Base-by-base conservation (phyloP, 1,139 yeast species). In the Candida albicans region DNA sequence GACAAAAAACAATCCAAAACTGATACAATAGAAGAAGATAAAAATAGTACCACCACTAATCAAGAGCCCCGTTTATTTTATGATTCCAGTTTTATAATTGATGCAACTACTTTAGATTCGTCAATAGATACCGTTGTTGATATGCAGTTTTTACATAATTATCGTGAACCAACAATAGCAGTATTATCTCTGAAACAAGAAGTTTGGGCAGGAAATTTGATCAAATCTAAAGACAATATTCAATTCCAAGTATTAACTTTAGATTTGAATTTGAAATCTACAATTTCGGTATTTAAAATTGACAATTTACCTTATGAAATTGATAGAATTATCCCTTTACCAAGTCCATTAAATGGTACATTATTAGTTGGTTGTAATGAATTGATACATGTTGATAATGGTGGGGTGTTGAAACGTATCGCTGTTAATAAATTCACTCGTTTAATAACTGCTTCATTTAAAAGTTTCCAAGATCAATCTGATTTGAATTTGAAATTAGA, bases 121-220 rank as follows among this genome's bases (percentile, higher is more conserved):
- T 71, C 77, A 6, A 72, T 89, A 43, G 79, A 84, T 8, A 68
- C 65, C 47, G 75, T 90, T 18, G 67, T 84, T 4, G 95, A 85
- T 57, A 69, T 84, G 55, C 81, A 80, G 42, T 89, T 85, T 57
- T 67, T 90, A 40, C 64, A 81, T 55, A 85, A 84, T 44, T 90
- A 87, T 58, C 68, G 84, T 46, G 91, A 84, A 49, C 95, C 96
- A 0, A 88, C 96, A 0, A 57, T 90, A 31, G 96, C 89, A 0
- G 70, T 90, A 9, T 59, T 88, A 35, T 84, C 82, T 47, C 82
- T 82, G 50, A 80, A 82, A 30, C 66, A 72, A 7, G 73, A 80
- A 26, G 79, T 89, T 0, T 88, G 96, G 95, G 82, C 95, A 0
- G 96, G 96, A 0, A 74, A 77, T 46, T 63, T 87, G 37, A 75